These are phyloP conservation scores for Volvariella surrecta DNA, from an alignment of 1,284 basidiomycete genomes.

Conservation along the genomic window DNA sequence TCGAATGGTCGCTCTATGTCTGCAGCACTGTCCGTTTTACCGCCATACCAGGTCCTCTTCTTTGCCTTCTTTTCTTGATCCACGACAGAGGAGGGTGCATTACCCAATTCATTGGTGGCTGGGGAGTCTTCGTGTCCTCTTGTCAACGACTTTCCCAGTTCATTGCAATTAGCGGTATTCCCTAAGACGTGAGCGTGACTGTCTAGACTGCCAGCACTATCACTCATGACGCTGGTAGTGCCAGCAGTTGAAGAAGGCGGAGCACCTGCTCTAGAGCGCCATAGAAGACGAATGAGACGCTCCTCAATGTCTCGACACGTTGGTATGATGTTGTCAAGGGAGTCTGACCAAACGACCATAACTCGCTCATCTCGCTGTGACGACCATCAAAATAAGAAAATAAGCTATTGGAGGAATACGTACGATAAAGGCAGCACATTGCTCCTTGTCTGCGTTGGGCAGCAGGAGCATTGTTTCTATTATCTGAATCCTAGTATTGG, in stretches of 20 bases:
- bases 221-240: conserved; percentile 9
- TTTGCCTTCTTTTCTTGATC: conserved; percentile 6
- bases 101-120: too few relatives aligned
- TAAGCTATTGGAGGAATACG: conserved; percentile 9
- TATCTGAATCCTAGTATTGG: conserved; percentile 67
- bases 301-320: conserved; percentile 71
- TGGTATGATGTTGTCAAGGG: conserved; percentile 65
- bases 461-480: conserved; percentile 68
- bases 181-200: conserved; percentile 2
- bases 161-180: too few relatives aligned
- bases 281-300: conserved; percentile 71
- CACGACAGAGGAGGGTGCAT: not conserved
- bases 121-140: not conserved
- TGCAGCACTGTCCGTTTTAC: conserved; percentile 15
- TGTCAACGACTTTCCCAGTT: too few relatives aligned
- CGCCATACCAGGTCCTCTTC: conserved; percentile 32
- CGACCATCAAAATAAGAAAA: not conserved
- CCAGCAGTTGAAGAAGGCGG: conserved; percentile 18
- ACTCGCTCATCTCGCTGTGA: conserved; percentile 68
- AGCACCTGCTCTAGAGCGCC: conserved; percentile 35
- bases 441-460: conserved; percentile 72
- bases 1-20: too few relatives aligned
- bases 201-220: not conserved
- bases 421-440: conserved; percentile 78
- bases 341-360: conserved; percentile 75